Base-by-base conservation (phyloP, 2,329 filamentous ascomycete genomes). In the Ascochyta lentis region DNA sequence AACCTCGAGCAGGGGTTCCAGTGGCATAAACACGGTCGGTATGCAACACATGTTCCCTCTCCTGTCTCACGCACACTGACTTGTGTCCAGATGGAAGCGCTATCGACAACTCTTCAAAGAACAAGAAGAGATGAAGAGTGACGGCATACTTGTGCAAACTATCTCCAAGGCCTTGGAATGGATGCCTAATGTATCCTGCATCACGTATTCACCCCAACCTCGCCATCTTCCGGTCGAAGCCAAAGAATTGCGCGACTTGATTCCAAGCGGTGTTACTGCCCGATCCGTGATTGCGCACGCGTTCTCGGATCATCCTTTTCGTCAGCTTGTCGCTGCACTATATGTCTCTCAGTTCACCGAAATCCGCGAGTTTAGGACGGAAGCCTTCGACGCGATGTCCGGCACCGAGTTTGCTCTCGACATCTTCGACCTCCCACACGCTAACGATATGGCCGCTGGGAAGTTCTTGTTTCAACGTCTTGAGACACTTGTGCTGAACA, bases 291-390 rank as follows among this genome's bases (percentile, higher is more conserved):
- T 22, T 19, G 35, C 46, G 1, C 46, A 40, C 12, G 52, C 55
- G 24, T 15, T 19, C 1, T 37, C 43, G 2, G 42, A 67, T 7
- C 65, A 69, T 33, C 65, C 68, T 10, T 66, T 73, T 41, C 68
- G 69, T 46, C 61, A 67, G 27, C 50, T 74, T 1, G 67, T 74
- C 24, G 65, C 60, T 0, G 71, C 68, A 3, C 34, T 73, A 6
- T 65, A 61, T 41, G 4, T 61, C 9, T 43, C 65, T 6, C 49
- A 61, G 24, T 70, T 66, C 38, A 31, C 61, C 19, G 63, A 64
- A 12, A 59, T 74, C 19, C 62, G 56, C 22, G 58, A 67, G 19
- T 63, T 72, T 22, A 61, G 41, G 6, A 54, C 65, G n/a, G 48
- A 13, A 16, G 9, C 35, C n/a, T n/a, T 41, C 6, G 23, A 37